phyloP scores from a whole-genome alignment of 495 filamentous ascomycete genomes.

The Xylaria bambusicola region DNA sequence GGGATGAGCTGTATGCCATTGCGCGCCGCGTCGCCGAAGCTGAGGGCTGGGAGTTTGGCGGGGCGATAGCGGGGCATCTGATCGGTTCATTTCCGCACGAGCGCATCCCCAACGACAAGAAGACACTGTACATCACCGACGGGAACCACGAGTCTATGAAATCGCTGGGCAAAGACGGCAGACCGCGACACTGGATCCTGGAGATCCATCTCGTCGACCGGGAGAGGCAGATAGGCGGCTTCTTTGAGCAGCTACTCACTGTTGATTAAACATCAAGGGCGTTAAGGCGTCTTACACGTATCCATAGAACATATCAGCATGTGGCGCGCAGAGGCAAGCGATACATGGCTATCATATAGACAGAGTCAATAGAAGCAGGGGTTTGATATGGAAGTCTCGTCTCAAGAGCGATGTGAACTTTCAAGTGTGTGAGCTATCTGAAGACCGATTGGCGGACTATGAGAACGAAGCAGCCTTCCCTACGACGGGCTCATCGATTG shows the following conservation, averaged over 20 bases:
- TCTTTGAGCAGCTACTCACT: conserved; percentile 50
- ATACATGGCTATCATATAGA: too few relatives aligned
- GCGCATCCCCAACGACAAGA: conserved; percentile 49
- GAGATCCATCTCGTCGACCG: conserved; percentile 53
- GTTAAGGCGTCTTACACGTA: too few relatives aligned
- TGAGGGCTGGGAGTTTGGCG: conserved; percentile 46
- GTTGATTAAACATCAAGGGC: too few relatives aligned
- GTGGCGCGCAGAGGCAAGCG: too few relatives aligned
- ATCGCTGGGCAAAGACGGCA: conserved; percentile 39
- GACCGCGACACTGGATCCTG: conserved; percentile 52
- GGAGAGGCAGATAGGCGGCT: conserved; percentile 39
- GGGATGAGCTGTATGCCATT: conserved; percentile 44
- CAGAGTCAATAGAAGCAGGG: too few relatives aligned
- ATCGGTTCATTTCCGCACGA: conserved; percentile 45
- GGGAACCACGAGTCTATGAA: conserved; percentile 45
- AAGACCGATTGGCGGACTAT: too few relatives aligned
- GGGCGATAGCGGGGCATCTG: conserved; percentile 47
- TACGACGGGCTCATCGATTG: too few relatives aligned
- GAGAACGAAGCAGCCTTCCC: too few relatives aligned
- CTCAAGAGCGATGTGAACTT: too few relatives aligned
- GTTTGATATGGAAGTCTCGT: too few relatives aligned
- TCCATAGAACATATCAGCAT: too few relatives aligned
- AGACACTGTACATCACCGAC: conserved; percentile 42
- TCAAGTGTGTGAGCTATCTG: too few relatives aligned
- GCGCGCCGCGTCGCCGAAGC: conserved; percentile 29